Base-by-base conservation (phyloP, 2,329 filamentous ascomycete species). In the Cryphonectria carpinicola region DNA sequence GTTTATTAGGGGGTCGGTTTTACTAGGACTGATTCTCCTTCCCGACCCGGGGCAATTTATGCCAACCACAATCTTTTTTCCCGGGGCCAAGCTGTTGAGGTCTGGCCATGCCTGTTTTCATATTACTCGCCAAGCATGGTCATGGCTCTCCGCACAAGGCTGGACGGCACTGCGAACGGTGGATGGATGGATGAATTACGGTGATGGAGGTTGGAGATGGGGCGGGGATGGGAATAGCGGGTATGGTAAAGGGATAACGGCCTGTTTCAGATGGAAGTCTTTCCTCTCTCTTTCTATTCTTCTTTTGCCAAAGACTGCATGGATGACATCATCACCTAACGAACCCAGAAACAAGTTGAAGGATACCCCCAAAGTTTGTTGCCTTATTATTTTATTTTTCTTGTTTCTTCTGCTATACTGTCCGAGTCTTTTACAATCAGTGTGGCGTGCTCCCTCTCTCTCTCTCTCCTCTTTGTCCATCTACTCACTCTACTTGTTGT, bases 291-390 rank as follows among this genome's bases (percentile, higher is more conserved):
- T 64, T 17, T 49, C n/a, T 43, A n/a, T 43, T 67, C 46, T 49
- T 52, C 37, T 43, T 66, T 70, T 49, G 17, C 63, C 60, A 61
- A 69, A 71, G 66, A 73, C 64, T 71, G 71, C 71, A 71, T 71
- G 68, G 68, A 70, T 70, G 68, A 66, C 68, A 70, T 60, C 68
- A 70, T 70, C 68, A 67, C 66, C 65, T 58, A 66, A 65, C 64
- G 66, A 69, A 68, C 64, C 46, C 56, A 71, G 66, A 69, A 73
- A 69, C 65, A 72, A 69, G 69, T 69, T 71, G 71, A 71, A 71
- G 71, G 71, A 73, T 73, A 73, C 71, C 71, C 71, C 70, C 54
- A 61, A 62, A 61, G 65, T 65, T 65, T 70, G 25, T 64, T 62
- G 52, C 17, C 22, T 35, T 52, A 54, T 19, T 19, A 32, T 54